Evolutionary conservation across 139 green algal genomes (phyloP).

Genomic region (Monoraphidium neglectum): DNA sequence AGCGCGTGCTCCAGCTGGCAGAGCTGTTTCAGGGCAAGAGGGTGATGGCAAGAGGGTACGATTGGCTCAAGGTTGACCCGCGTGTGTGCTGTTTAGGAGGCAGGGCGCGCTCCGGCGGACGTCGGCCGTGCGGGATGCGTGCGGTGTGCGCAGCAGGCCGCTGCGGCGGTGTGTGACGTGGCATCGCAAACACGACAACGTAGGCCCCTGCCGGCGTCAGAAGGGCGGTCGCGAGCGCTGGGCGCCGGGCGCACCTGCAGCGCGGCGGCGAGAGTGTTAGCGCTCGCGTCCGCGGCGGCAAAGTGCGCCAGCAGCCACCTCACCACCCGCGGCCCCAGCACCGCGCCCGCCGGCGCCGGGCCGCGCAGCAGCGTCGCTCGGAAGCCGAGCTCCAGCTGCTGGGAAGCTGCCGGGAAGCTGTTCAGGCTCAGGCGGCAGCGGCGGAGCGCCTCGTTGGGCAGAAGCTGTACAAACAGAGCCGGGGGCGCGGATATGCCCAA

Average conservation of each 20-base stretch:
- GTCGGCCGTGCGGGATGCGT: too few species aligned
- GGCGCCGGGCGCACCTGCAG: constrained; percentile 3
- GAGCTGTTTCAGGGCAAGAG: too few species aligned
- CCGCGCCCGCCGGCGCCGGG: neutral
- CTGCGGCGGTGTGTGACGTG: too few species aligned
- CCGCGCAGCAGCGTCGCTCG: constrained; percentile 8
- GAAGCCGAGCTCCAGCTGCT: constrained; percentile 6
- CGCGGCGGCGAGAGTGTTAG: constrained; percentile 5
- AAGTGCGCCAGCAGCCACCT: constrained; percentile 27
- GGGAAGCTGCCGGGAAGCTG: constrained; percentile 1
- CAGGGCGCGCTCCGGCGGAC: too few species aligned
- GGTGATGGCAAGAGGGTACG: too few species aligned
- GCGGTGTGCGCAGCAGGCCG: too few species aligned
- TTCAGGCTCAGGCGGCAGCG: neutral
- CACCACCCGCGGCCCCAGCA: constrained; percentile 2
- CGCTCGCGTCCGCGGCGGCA: constrained; percentile 8
- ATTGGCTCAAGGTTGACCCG: too few species aligned
- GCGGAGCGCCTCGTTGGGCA: constrained; percentile 15
- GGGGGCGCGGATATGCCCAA: constrained; percentile 12
- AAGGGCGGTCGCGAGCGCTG: too few species aligned
- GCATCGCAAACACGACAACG: too few species aligned
- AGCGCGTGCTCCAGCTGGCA: constrained; percentile 6
- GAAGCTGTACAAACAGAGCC: constrained; percentile 17
- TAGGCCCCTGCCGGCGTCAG: too few species aligned
- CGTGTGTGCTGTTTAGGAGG: too few species aligned